Evolutionary conservation across 306 rosid species (phyloP), one percentile per base, ranked within the genome.

Genomic region (Senna tora): DNA sequence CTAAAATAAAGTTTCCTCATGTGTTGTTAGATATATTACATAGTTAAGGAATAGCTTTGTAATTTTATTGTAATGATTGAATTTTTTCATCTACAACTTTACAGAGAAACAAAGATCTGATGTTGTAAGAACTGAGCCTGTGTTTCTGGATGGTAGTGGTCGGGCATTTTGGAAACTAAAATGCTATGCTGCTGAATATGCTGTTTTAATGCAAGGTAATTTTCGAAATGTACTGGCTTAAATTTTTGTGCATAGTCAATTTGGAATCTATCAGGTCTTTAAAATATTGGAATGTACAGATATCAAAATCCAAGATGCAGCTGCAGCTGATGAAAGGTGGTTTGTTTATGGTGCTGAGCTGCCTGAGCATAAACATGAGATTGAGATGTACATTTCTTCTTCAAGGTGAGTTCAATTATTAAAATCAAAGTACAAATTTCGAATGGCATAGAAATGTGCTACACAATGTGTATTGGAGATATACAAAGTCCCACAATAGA

Each of bases 191-290:
- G 71, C 7, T 33, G 77, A 79, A 53, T 2, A 15, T 63, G 50
- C 61, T 22, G 42, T 76, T 46, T 39, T 83, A 70, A 22, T 83
- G 79, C 87, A 79, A 83, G 87, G 87, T 83, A 76, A 50, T 50
- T 72, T 42, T 75, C 43, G 30, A 59, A 30, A 38, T 39, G 32
- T 47, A 19, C 17, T 56, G 16, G 7, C 34, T 66, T 71, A 21
- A 15, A 5, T 53, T 51, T 25, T 67, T 66, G 17, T 32, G 36
- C 12, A 19, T 70, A 55, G 62, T 5, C 49, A 28, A 36, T 65
- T 79, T 71, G 50, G 52, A 51, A n/a, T 66, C 3, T 45, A 53
- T 65, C 73, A 38, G 54, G 50, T 38, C 60, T 61, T 58, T 71
- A 28, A 75, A 32, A 34, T 28, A 38, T 21, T 19, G 21, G 20